phyloP scores from a whole-genome alignment of 108 stramenopile species.

The Cyclotella sp. region DNA sequence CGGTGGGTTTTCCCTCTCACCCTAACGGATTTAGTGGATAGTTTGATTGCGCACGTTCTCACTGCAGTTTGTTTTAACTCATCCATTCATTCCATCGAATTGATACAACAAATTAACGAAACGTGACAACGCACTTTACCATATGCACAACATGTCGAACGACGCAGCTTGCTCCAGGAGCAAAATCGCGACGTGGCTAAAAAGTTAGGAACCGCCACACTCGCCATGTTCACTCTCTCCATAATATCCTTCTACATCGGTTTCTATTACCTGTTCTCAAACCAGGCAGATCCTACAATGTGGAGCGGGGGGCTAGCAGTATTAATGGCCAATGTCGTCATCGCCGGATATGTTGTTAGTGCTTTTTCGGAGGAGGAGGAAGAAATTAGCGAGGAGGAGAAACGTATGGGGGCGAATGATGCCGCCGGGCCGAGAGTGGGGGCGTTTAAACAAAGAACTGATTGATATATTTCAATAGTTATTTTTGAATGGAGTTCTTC shows the following conservation, averaged over 20 bases:
- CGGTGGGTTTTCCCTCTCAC: no score
- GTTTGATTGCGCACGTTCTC: no score
- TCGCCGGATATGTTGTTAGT: conserved; percentile 52
- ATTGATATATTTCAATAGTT: conserved; percentile 14
- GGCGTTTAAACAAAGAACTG: conserved; percentile 54
- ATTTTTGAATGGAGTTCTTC: not conserved
- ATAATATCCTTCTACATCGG: conserved; percentile 50
- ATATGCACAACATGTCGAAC: not conserved
- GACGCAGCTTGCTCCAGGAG: conserved; percentile 39
- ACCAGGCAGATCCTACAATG: conserved; percentile 52
- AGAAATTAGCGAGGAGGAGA: conserved; percentile 20
- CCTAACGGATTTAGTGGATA: no score
- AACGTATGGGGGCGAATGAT: conserved; percentile 12
- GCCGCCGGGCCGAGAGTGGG: conserved; percentile 43
- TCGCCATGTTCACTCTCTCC: conserved; percentile 51
- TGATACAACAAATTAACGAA: not conserved
- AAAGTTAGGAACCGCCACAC: conserved; percentile 47
- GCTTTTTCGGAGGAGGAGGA: conserved; percentile 53
- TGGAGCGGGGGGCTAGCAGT: conserved; percentile 52
- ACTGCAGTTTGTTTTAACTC: no score
- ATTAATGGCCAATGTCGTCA: conserved; percentile 45
- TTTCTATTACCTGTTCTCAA: conserved; percentile 38
- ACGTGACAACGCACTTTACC: not conserved
- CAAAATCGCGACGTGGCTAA: conserved; percentile 51
- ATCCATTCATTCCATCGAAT: not conserved